A percentile compares a stretch with the other conserved stretches of the same genome.
phyloP scores from a whole-genome alignment of 2,329 filamentous ascomycete species.

The Colletotrichum eremochloae region DNA sequence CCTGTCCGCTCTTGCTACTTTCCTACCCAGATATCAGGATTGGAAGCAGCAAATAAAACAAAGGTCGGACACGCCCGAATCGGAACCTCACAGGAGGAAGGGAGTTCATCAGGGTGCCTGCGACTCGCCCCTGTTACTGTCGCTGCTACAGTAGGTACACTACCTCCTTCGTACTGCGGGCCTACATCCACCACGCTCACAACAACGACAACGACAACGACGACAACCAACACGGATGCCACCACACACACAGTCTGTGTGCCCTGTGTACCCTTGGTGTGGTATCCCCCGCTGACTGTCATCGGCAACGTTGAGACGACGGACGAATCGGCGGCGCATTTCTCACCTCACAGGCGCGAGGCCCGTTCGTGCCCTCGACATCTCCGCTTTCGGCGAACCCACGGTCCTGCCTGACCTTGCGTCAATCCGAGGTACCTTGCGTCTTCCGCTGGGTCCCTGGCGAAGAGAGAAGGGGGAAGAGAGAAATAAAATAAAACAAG shows the following conservation, averaged over 20 bases:
- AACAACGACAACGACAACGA: background rate
- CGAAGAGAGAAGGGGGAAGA: background rate
- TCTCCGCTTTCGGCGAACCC: slow-evolving; percentile 46
- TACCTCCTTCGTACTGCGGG: background rate
- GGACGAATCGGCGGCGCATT: slow-evolving; percentile 38
- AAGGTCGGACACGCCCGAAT: background rate
- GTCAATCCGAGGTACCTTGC: slow-evolving; percentile 35
- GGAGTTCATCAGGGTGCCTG: slow-evolving; percentile 31
- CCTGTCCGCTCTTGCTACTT: slow-evolving; percentile 17
- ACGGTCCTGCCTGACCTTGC: slow-evolving; percentile 37
- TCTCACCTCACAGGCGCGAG: slow-evolving; percentile 27
- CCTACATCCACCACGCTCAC: background rate
- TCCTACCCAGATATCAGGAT: background rate
- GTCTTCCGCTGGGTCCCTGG: slow-evolving; percentile 4
- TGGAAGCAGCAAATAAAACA: background rate
- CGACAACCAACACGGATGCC: background rate
- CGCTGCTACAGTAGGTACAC: background rate
- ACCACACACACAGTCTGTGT: slow-evolving; percentile 6
- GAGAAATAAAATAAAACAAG: background rate
- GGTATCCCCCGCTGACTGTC: slow-evolving; percentile 30
- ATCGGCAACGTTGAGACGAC: slow-evolving; percentile 40
- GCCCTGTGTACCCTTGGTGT: background rate
- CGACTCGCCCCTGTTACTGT: slow-evolving; percentile 1
- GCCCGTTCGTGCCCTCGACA: slow-evolving; percentile 37
- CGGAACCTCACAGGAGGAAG: background rate